Percentiles rank a stretch among this genome's conserved stretches.
phyloP scores from a whole-genome alignment of 345 rosid species.

The Euclidium syriacum region DNA sequence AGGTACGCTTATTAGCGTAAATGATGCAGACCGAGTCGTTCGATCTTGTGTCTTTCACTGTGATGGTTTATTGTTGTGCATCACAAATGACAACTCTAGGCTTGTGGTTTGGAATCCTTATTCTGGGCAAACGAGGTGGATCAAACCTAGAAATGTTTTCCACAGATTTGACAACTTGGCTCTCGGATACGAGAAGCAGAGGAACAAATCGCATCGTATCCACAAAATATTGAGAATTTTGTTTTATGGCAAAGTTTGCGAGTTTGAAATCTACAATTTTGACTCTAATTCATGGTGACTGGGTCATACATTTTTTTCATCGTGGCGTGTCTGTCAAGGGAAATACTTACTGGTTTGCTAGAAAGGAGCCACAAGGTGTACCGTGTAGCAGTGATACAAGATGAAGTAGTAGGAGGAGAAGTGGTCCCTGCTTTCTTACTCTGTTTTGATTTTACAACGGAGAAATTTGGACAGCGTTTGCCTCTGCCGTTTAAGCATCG shows the following conservation, averaged over 20 bases:
- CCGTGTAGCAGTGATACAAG: no score
- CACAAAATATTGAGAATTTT: not conserved
- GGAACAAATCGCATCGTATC: not conserved
- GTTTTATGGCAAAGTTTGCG: not conserved
- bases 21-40: not conserved
- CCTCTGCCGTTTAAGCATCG: not conserved
- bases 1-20: not conserved
- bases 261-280: not conserved
- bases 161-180: not conserved
- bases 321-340: not conserved
- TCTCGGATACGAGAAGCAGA: not conserved
- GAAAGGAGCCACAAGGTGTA: not conserved
- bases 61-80: not conserved
- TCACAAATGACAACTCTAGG: not conserved
- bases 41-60: not conserved
- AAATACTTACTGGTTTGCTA: not conserved
- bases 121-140: not conserved
- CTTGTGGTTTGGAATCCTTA: constrained; percentile 9
- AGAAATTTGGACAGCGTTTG: not conserved
- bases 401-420: no score
- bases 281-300: not conserved
- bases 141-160: not conserved
- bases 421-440: not conserved
- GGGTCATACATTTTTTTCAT: rapidly evolving
- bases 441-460: not conserved